A percentile compares a stretch with the other conserved stretches of the same genome.
These are phyloP conservation scores for Testicularia cyperi DNA, from an alignment of 1,284 basidiomycete species.

Conservation along the genomic window DNA sequence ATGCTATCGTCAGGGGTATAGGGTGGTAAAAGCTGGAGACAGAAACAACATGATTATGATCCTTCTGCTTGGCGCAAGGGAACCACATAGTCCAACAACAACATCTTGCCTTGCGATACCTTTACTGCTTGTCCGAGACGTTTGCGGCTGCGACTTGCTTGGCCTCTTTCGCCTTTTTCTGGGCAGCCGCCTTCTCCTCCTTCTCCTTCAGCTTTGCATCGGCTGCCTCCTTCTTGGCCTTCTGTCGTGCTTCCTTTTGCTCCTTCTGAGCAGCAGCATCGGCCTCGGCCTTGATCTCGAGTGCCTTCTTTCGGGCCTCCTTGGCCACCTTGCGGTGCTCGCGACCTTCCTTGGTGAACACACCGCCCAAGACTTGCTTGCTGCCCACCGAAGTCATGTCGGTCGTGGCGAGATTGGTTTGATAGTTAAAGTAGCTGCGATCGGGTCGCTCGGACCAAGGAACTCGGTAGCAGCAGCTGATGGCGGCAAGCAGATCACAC, in stretches of 20 bases:
- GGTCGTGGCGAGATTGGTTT: slow-evolving; percentile 1
- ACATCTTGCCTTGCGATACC: too few species aligned
- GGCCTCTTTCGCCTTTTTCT: slow-evolving; percentile 8
- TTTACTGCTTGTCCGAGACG: too few species aligned
- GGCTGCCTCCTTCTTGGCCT: slow-evolving; percentile 3
- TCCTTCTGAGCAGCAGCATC: slow-evolving; percentile 5
- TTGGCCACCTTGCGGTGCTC: slow-evolving; percentile 23
- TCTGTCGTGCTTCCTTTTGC: slow-evolving; percentile 12
- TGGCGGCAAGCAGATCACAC: slow-evolving; percentile 47
- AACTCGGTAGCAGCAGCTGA: slow-evolving; percentile 46
- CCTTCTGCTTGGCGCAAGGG: too few species aligned
- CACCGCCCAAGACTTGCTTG: slow-evolving; percentile 22
- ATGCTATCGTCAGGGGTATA: too few species aligned
- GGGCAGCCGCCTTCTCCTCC: slow-evolving; percentile 12
- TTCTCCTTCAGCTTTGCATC: slow-evolving; percentile 5
- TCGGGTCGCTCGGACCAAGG: slow-evolving; percentile 46
- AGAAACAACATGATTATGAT: too few species aligned
- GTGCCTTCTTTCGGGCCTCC: slow-evolving; percentile 47
- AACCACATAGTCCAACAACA: too few species aligned
- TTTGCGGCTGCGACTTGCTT: slow-evolving; percentile 2
- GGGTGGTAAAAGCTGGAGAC: too few species aligned
- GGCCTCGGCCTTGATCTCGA: slow-evolving; percentile 8
- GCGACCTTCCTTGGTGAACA: slow-evolving; percentile 28
- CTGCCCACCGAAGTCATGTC: slow-evolving; percentile 12
- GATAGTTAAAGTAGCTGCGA: slow-evolving; percentile 20